phyloP scores from a whole-genome alignment of 345 rosid species.

The Eucalyptus marginata region DNA sequence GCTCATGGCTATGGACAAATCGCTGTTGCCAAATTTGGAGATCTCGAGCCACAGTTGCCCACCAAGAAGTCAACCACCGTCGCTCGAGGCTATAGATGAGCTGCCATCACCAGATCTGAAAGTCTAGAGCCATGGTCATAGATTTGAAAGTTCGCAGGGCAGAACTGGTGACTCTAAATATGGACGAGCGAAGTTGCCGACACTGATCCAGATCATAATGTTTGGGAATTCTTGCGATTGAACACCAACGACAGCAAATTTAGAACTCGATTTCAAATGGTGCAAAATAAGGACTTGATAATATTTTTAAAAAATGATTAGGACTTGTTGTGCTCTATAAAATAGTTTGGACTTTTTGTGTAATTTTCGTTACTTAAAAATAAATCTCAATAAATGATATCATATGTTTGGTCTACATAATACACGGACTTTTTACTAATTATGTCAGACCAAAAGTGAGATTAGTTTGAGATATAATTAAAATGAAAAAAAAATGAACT shows the following conservation, averaged over 20 bases:
- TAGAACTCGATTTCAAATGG: background rate
- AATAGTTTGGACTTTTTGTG: background rate
- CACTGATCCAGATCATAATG: no score
- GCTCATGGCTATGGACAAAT: no score
- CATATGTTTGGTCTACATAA: background rate
- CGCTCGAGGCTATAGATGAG: no score
- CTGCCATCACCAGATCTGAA: background rate
- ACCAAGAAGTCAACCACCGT: accelerated
- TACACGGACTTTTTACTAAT: background rate
- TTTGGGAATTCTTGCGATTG: no score
- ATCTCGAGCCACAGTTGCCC: no score
- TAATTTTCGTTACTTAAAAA: no score
- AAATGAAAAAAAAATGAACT: no score
- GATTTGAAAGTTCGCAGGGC: background rate
- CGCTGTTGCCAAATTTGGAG: no score
- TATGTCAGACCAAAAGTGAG: background rate
- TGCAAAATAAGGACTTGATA: background rate
- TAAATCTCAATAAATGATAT: accelerated
- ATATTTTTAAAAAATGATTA: accelerated
- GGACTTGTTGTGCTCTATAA: background rate
- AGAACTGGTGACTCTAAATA: background rate
- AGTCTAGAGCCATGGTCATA: background rate
- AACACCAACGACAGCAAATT: background rate
- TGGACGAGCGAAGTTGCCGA: no score
- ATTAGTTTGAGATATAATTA: background rate